Conservation (phyloP, 2,329 filamentous ascomycete species). For the Trichoderma simmonsii region DNA sequence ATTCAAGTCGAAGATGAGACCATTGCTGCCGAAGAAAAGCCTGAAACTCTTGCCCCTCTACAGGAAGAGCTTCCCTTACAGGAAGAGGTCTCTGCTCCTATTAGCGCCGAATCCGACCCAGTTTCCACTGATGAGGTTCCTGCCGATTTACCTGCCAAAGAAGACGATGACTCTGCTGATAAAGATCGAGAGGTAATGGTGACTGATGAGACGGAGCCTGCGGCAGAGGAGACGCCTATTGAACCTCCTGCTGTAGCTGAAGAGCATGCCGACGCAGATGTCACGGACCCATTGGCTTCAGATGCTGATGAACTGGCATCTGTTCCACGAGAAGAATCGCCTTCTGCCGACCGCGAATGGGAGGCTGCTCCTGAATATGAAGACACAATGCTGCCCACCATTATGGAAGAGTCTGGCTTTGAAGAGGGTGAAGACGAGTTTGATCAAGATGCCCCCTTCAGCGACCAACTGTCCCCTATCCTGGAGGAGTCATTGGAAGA, state of each 20-base stretch:
- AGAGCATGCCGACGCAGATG: neutral
- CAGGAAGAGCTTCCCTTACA: neutral
- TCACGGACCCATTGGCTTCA: neutral
- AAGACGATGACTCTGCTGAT: neutral
- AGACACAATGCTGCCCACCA: neutral
- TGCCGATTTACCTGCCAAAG: neutral
- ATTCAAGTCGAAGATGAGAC: slow-evolving; percentile 15
- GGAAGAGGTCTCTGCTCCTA: neutral
- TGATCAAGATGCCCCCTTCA: neutral
- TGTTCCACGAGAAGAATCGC: neutral
- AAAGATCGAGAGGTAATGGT: neutral
- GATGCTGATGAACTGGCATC: neutral
- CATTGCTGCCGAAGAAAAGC: neutral
- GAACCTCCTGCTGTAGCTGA: neutral
- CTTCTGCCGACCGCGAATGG: neutral
- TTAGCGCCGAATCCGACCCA: neutral
- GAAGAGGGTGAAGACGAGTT: neutral
- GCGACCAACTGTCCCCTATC: slow-evolving; percentile 4
- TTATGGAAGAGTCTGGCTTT: slow-evolving; percentile 7
- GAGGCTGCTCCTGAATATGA: neutral
- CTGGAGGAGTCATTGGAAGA: slow-evolving; percentile 6
- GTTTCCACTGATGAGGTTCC: neutral
- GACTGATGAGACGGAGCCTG: neutral
- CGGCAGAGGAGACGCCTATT: neutral
- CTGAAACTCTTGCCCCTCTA: neutral